Base-by-base conservation (phyloP, 202 grass and related monocot species). In the Setaria viridis region DNA sequence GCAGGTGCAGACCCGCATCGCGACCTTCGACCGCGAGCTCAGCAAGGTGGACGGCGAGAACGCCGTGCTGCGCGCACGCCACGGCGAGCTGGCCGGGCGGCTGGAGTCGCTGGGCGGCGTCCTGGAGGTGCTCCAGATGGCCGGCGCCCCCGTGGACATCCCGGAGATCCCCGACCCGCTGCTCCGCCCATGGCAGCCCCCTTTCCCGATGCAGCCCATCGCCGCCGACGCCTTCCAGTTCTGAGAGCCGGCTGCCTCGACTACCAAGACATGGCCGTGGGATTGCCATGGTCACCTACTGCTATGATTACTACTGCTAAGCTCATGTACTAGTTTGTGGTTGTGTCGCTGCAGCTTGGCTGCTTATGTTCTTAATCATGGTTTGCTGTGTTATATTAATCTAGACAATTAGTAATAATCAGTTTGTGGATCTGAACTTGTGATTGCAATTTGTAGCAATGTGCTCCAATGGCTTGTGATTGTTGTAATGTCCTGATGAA, bases 121-220 rank as follows among this genome's bases (percentile, higher is more conserved):
- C 19, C 88, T 93, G 6, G 85, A 87, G 82, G 85, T 93, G 62
- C 48, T 93, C 62, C 88, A 90, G 77, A 87, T 88, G 55, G 79
- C 76, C 15, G 91, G 91, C 13, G 78, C 82, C 4, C 47, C 82
- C 32, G 87, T 93, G 4, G 91, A 93, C 51, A 88, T 93, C 53
- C 91, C 88, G 2, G 88, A 90, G 73, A 88, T 93, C 30, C 79
- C 88, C 0, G 88, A 91, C 86, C 85, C 91, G 19, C 57, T 93
- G 74, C 88, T 93, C 79, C 82, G 83, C 67, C 88, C 91, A 0
- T 90, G 91, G 91, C 88, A 91, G 86, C 72, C 89, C 0, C 86
- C 85, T 2, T 90, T 80, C 70, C 67, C 85, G 6, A 32, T 78
- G 9, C 88, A 90, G 78, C 88, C 86, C 62, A 81, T 91, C 80